Conservation (phyloP, 371 early-diverging fungal genomes). For the Dichotomocladium elegans region DNA sequence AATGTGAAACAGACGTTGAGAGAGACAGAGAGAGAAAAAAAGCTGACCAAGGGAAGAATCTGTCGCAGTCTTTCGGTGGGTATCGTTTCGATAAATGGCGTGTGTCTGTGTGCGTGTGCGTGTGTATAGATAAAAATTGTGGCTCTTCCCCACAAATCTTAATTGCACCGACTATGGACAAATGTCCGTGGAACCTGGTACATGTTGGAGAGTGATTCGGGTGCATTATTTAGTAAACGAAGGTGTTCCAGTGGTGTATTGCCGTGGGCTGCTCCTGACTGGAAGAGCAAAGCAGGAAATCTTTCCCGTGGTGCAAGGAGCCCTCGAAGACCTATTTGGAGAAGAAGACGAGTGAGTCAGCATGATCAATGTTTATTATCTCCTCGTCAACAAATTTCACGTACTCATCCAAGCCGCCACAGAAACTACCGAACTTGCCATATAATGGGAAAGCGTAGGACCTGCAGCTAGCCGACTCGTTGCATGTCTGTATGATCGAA, state of each 20-base stretch:
- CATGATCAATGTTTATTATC: background rate
- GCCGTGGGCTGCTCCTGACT: conserved; percentile 14
- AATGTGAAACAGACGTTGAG: too few species aligned
- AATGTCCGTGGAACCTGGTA: conserved; percentile 4
- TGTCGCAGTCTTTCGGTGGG: too few species aligned
- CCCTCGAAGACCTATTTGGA: conserved; percentile 13
- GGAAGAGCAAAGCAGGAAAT: conserved; percentile 15
- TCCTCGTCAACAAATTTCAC: background rate
- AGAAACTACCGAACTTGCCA: conserved; percentile 17
- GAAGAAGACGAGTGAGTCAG: background rate
- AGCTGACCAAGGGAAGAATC: too few species aligned
- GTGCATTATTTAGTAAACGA: conserved; percentile 21
- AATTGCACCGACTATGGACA: conserved; percentile 4
- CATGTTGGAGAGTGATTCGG: conserved; percentile 14
- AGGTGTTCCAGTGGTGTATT: conserved; percentile 20
- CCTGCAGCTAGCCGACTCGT: conserved; percentile 6
- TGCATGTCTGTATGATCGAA: background rate
- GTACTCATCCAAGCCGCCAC: conserved; percentile 24
- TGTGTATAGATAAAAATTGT: too few species aligned
- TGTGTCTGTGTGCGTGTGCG: too few species aligned
- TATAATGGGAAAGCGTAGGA: conserved; percentile 16
- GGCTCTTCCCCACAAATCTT: too few species aligned
- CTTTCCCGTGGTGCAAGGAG: conserved; percentile 12
- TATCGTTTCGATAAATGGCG: too few species aligned
- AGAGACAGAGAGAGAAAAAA: too few species aligned